Evolutionary conservation across 2,329 filamentous ascomycete genomes (phyloP), one percentile per base, ranked within the genome.

Genomic region (Phoma sp.): DNA sequence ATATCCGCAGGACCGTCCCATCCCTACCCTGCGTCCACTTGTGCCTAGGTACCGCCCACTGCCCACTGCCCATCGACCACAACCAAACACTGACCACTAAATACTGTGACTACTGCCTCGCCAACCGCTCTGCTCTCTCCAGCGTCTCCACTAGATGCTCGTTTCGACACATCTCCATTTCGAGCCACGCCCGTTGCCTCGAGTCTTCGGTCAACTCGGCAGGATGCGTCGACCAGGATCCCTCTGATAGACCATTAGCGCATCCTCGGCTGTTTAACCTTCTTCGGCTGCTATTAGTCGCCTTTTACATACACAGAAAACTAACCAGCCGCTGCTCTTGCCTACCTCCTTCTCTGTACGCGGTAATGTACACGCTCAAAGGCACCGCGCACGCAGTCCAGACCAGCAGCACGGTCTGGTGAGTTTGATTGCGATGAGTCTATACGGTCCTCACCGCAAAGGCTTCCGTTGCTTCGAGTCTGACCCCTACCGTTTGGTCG

Each of bases 261-360:
- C 48, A 48, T 44, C 32, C 54, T 72, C 69, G 68, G 69, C 58
- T 67, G 58, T 65, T 62, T 68, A 56, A 47, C 69, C 60, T 27
- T 45, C 53, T 65, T 64, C 43, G 55, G 58, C 39, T 25, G 32
- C 40, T 51, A 50, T 49, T 49, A 55, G 58, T 64, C 55, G 52
- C 33, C 22, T 65, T 55, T 67, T 64, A 66, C 60, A 61, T 55
- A 61, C 36, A 44, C 61, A 40, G 7, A 43, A 55, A 55, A 56
- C 59, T 58, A 61, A 60, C 43, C 52, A 54, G 56, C 61, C 61
- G 57, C 56, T 57, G 58, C 57, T 55, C 46, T 64, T 62, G 12
- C 29, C 29, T 15, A 31, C 12, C 29, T 13, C 62, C 55, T 62
- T 52, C 55, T 50, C 43, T 50, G 48, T 38, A 47, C 52, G 43